Base-by-base conservation (phyloP, 805 yeast species). In the Scheffersomyces lignosus region DNA sequence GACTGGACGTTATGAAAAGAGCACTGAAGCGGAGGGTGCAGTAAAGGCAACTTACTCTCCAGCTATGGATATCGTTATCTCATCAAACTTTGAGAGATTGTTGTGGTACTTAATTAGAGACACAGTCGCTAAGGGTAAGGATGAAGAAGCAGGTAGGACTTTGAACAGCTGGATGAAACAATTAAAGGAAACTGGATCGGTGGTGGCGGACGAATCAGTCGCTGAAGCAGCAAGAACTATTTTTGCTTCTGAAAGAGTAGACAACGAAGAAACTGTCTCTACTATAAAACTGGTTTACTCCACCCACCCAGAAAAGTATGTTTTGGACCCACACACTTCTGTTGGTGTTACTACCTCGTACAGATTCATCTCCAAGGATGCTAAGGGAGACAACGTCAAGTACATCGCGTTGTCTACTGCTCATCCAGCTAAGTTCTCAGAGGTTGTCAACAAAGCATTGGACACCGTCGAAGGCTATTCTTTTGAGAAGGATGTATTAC, bases 381-480 rank as follows among this genome's bases (percentile, higher is more conserved):
- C 60, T 18, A 56, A 61, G 17, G 53, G 44, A 7, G 41, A 61
- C 15, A 56, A 68, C 18, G 63, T 72, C 27, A 70, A 77, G 38
- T 76, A 76, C 56, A 74, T 93, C 30, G 85, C 96, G 4, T 77
- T 93, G 40, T 85, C 97, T 8, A 93, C 99, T 32, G 99, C 99
- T 6, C 99, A 93, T 61, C 99, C 99, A 29, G 99, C 99, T 43
- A 93, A 93, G 67, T 93, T 93, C 56, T 87, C 96, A 17, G 97
- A 88, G 45, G 99, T 96, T 34, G 99, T 93, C 17, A 83, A 90
- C 62, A 68, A 76, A 51, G 88, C 98, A 3, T 73, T 93, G 47
- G 58, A 64, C 31, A 73, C 73, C 1, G 73, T 80, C 43, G 77
- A 73, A 9, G 89, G 79, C 15, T 93, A 93, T 67, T 79, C 89